Conservation (phyloP, 495 filamentous ascomycete genomes). For the Hamigera avellanea region DNA sequence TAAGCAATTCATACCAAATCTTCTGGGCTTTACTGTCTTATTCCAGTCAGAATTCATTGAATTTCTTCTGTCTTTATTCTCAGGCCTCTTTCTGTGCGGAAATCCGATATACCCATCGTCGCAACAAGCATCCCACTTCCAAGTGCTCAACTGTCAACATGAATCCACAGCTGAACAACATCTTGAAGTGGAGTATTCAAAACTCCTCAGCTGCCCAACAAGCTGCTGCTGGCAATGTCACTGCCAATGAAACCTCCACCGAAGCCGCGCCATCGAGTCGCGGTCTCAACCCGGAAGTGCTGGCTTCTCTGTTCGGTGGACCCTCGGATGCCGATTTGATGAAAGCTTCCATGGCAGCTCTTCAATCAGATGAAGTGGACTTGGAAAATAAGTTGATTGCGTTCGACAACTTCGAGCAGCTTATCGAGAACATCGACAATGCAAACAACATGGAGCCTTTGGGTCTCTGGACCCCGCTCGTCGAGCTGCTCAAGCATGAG, state of each 20-base stretch:
- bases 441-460: conserved; percentile 79
- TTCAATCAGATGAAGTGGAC: conserved; percentile 48
- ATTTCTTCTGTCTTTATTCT: too few species aligned
- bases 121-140: conserved; percentile 1
- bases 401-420: conserved; percentile 92
- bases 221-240: conserved; percentile 13
- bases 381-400: conserved; percentile 74
- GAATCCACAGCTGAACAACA: conserved; percentile 54
- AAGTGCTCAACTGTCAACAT: conserved; percentile 19
- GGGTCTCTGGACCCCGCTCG: conserved; percentile 68
- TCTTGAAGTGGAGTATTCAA: conserved; percentile 91
- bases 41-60: too few species aligned
- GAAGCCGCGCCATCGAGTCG: conserved; percentile 20
- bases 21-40: too few species aligned
- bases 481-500: conserved; percentile 50
- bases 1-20: too few species aligned
- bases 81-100: too few species aligned
- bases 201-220: conserved; percentile 45
- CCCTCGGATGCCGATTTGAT: conserved; percentile 86
- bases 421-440: conserved; percentile 88
- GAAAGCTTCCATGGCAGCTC: conserved; percentile 65
- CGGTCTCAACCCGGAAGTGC: conserved; percentile 48
- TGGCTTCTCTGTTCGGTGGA: conserved; percentile 64
- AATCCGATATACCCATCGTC: conserved; percentile 1
- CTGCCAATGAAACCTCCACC: conserved; percentile 30